phyloP scores from a whole-genome alignment of 768 basidiomycete species.

The Tricholoma saponaceum region DNA sequence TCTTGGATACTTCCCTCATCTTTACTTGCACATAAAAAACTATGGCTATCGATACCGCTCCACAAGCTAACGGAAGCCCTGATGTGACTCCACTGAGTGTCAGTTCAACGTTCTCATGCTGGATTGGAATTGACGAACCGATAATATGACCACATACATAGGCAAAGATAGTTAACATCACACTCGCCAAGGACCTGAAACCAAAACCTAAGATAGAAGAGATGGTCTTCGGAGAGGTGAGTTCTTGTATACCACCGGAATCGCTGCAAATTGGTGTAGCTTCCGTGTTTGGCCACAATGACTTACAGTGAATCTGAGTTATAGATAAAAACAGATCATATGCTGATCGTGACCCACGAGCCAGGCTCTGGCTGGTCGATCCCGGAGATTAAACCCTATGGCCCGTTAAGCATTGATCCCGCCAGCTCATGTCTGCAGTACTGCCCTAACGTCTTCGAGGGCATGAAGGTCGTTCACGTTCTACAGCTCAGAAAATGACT shows the following conservation, averaged over 20 bases:
- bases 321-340: slow-evolving; percentile 72
- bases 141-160: background rate
- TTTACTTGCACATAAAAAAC: background rate
- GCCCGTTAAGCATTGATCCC: slow-evolving; percentile 65
- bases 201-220: slow-evolving; percentile 42
- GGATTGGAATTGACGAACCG: background rate
- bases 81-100: slow-evolving; percentile 16
- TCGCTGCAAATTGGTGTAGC: background rate
- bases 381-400: slow-evolving; percentile 75
- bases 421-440: slow-evolving; percentile 82
- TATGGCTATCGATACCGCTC: slow-evolving; percentile 16
- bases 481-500: background rate
- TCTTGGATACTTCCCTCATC: background rate
- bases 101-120: background rate
- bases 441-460: slow-evolving; percentile 82
- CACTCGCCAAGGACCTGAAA: slow-evolving; percentile 43
- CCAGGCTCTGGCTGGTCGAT: slow-evolving; percentile 63
- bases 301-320: too few relatives aligned
- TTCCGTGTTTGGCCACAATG: slow-evolving; percentile 1
- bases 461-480: slow-evolving; percentile 56
- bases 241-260: slow-evolving; percentile 14
- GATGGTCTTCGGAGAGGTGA: slow-evolving; percentile 56
- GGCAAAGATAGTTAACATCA: slow-evolving; percentile 54
- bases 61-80: slow-evolving; percentile 2
- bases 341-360: slow-evolving; percentile 65